Percentiles rank a stretch among this genome's conserved stretches.
phyloP scores from a whole-genome alignment of 1,284 basidiomycete species.

The Melanopsichium pennsylvanicum region DNA sequence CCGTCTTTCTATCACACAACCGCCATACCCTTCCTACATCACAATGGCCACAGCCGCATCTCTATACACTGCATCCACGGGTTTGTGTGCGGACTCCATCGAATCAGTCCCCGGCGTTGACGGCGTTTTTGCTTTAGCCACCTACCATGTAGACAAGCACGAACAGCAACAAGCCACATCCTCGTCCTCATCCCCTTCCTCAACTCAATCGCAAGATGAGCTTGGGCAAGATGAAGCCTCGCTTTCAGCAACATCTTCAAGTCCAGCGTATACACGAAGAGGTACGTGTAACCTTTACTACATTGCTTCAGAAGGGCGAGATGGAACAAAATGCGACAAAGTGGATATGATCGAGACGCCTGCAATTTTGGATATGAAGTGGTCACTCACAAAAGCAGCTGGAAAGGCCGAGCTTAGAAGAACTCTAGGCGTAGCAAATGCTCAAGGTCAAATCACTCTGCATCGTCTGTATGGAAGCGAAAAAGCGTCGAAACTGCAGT shows the following conservation, averaged over 20 bases:
- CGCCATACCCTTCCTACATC: not conserved
- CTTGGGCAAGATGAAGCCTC: conserved; percentile 9
- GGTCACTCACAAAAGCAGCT: conserved; percentile 32
- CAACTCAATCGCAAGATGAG: not conserved
- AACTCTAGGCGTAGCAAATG: conserved; percentile 53
- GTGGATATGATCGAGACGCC: conserved; percentile 39
- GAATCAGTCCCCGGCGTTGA: conserved; percentile 51
- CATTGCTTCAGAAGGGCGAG: not conserved
- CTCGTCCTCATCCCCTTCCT: conserved; percentile 8
- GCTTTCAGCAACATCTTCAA: conserved; percentile 6
- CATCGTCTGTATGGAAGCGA: conserved; percentile 14
- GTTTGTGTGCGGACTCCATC: conserved; percentile 60
- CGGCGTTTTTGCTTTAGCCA: conserved; percentile 60
- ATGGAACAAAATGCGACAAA: conserved; percentile 20
- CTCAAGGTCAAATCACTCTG: conserved; percentile 40
- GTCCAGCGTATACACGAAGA: conserved; percentile 50
- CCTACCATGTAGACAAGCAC: conserved; percentile 64
- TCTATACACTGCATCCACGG: conserved; percentile 52
- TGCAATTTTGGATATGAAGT: conserved; percentile 64
- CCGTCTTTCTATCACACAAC: no score
- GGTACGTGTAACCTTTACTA: conserved; percentile 48
- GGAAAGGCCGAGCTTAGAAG: not conserved
- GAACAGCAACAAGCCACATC: conserved; percentile 25
- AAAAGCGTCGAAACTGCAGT: conserved; percentile 3
- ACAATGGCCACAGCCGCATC: conserved; percentile 14